Evolutionary conservation across 192 early-diverging fungal genomes (phyloP).

Genomic region (Coemansia sp.): DNA sequence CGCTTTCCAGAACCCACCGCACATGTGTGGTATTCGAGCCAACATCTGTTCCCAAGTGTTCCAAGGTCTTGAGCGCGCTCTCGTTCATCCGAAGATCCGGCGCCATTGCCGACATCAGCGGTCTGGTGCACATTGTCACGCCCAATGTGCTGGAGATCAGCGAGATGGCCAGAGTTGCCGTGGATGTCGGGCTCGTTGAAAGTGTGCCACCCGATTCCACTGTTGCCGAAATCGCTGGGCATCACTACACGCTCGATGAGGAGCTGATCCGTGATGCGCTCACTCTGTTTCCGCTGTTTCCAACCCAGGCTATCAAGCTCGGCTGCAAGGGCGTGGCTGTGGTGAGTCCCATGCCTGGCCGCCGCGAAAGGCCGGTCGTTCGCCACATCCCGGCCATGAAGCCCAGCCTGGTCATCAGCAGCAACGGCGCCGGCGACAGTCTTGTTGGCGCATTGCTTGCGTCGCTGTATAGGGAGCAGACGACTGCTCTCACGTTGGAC

Average conservation of each 20-base stretch:
- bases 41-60: slow-evolving; percentile 83
- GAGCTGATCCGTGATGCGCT: slow-evolving; percentile 27
- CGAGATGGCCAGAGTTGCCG: slow-evolving; percentile 56
- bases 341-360: slow-evolving; percentile 16
- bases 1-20: slow-evolving; percentile 20
- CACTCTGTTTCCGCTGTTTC: slow-evolving; percentile 55
- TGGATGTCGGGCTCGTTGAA: slow-evolving; percentile 18
- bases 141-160: slow-evolving; percentile 75
- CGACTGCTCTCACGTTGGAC: not conserved
- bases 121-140: slow-evolving; percentile 60
- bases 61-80: slow-evolving; percentile 57
- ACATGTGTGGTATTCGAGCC: slow-evolving; percentile 80
- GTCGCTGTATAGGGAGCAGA: slow-evolving; percentile 11
- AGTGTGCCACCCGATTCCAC: slow-evolving; percentile 12
- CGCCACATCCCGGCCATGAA: slow-evolving; percentile 24
- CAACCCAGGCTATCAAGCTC: slow-evolving; percentile 65
- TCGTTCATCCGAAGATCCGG: slow-evolving; percentile 33
- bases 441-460: slow-evolving; percentile 71
- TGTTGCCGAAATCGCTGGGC: slow-evolving; percentile 12
- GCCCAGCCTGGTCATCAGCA: slow-evolving; percentile 22
- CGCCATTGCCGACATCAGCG: not conserved
- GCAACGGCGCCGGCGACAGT: slow-evolving; percentile 57
- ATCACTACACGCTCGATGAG: slow-evolving; percentile 8
- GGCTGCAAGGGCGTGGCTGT: slow-evolving; percentile 66
- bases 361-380: slow-evolving; percentile 6